Percentiles rank a stretch among this genome's conserved stretches.
Evolutionary conservation across 2,329 filamentous ascomycete species (phyloP).

Genomic region (Thermothelomyces thermophilus): DNA sequence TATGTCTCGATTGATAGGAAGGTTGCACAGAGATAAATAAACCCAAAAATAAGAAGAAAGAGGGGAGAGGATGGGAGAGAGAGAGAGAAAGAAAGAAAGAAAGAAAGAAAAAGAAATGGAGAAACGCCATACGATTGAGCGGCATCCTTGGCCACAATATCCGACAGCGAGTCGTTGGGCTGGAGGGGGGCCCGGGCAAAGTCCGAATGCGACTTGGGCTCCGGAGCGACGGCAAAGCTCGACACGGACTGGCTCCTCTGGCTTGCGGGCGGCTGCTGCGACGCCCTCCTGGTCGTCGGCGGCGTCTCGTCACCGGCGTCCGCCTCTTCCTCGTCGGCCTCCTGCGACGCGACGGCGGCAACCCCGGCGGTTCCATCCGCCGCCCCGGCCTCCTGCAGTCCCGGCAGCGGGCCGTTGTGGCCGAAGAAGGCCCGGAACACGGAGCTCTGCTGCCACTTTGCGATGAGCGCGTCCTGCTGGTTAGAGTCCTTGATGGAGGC

Average conservation of each 20-base stretch:
- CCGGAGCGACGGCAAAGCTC: conserved; percentile 1
- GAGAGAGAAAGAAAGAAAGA: neutral
- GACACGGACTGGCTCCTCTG: conserved; percentile 15
- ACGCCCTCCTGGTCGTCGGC: conserved; percentile 12
- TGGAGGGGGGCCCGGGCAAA: conserved; percentile 4
- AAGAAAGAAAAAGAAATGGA: neutral
- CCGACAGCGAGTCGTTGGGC: conserved; percentile 27
- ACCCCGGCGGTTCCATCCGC: neutral
- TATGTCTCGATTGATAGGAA: neutral
- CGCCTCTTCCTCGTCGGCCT: conserved; percentile 16
- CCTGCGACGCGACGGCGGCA: conserved; percentile 2
- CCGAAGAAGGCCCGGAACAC: conserved; percentile 33
- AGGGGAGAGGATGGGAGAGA: neutral
- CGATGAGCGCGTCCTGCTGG: conserved; percentile 33
- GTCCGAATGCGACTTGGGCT: neutral
- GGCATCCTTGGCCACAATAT: conserved; percentile 33
- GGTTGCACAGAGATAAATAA: neutral
- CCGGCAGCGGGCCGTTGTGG: conserved; percentile 17
- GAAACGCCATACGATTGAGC: conserved; percentile 28
- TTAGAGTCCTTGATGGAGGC: conserved; percentile 31
- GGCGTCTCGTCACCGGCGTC: conserved; percentile 12
- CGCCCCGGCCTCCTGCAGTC: neutral
- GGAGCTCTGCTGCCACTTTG: conserved; percentile 32
- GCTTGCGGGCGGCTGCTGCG: conserved; percentile 3
- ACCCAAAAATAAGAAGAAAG: neutral